Base-by-base conservation (phyloP, 2,329 filamentous ascomycete genomes). In the Fonsecaea pugnacius region DNA sequence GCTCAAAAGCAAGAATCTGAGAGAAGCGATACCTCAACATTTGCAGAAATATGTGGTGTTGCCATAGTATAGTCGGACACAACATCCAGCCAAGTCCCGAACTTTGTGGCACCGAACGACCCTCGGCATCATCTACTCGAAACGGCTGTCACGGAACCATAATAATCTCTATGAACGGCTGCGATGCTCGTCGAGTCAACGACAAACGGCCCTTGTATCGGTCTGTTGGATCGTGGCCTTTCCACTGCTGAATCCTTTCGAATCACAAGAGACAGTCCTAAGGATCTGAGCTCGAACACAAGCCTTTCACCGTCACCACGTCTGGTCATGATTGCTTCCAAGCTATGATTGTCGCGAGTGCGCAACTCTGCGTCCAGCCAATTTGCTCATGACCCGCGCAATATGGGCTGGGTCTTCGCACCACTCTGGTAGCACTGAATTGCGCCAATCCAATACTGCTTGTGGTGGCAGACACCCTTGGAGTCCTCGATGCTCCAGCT, bases 21-120 rank as follows among this genome's bases (percentile, higher is more conserved):
- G 95, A 52, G 85, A 81, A 32, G 89, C 92, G 50, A 89, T 99
- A 75, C 95, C 95, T 6, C 85, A 91, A 80, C 88, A 91, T 75
- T 78, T 98, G 75, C 86, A 91, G 76, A 96, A 92, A 84, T 98
- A 99, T 78, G 96, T 97, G 78, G 93, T 98, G 67, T 80, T 98
- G 77, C 90, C 91, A 48, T 71, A 66, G 51, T 60, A 30, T 43
- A 38, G 38, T 40, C 33, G 43, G 43, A 48, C n/a, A 30, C 18
- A 27, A 24, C 21, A 5, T 21, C 5, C 2, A 27, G 9, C 9
- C 18, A 24, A 24, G 9, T 7, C 9, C 43, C 2, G 24, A 27
- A 12, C 4, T 18, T 12, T 24, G 14, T 5, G 10, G 43, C 43
- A 9, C 5, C 24, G 8, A 24, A 14, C 43, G 6, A 2, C 43